A percentile compares a stretch with the other conserved stretches of the same genome.
phyloP scores from a whole-genome alignment of 164 flowering plant genomes.

The Tinospora cordifolia region DNA sequence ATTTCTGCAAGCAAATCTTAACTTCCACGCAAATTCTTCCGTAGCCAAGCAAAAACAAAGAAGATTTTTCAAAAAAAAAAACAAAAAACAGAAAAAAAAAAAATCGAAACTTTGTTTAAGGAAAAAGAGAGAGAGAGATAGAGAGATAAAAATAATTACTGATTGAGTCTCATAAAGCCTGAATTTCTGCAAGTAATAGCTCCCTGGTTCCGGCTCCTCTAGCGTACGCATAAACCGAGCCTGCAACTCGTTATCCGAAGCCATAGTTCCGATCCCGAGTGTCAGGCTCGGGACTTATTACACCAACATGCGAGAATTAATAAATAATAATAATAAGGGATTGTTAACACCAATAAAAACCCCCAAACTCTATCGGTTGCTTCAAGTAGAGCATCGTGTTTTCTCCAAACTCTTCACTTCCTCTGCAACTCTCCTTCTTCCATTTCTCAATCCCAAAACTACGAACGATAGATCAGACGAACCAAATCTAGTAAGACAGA shows the following conservation, averaged over 20 bases:
- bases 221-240: background rate
- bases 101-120: background rate
- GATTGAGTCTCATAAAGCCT: slow-evolving; percentile 32
- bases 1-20: background rate
- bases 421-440: slow-evolving; percentile 12
- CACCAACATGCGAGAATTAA: slow-evolving; percentile 27
- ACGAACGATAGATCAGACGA: background rate
- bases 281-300: slow-evolving; percentile 37
- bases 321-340: background rate
- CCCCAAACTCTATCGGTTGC: slow-evolving; percentile 32
- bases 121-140: background rate
- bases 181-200: slow-evolving; percentile 53
- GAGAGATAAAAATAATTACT: background rate
- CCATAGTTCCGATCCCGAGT: slow-evolving; percentile 54
- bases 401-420: slow-evolving; percentile 7
- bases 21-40: too few relatives aligned
- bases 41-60: background rate
- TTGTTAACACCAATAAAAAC: slow-evolving; percentile 10
- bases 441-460: slow-evolving; percentile 15
- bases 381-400: slow-evolving; percentile 54
- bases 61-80: background rate
- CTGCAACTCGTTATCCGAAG: slow-evolving; percentile 26
- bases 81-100: background rate
- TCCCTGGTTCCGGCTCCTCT: slow-evolving; percentile 7
- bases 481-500: background rate